Evolutionary conservation across 2,329 filamentous ascomycete genomes (phyloP).

Genomic region (Venturia pyrina): DNA sequence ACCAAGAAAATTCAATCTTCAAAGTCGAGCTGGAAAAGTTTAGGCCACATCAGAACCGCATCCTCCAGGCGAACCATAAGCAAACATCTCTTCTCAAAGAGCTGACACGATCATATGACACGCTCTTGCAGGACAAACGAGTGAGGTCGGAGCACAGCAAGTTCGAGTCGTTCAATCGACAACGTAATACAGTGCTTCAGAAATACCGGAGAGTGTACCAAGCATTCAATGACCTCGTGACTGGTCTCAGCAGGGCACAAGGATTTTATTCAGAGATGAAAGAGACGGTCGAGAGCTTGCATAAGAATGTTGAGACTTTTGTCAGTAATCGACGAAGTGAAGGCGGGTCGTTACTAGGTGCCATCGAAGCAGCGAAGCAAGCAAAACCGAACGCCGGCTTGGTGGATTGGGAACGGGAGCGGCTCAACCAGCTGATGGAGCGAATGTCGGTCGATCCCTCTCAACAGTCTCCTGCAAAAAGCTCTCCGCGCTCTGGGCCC

Average conservation of each 20-base stretch:
- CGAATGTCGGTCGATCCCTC: conserved; percentile 72
- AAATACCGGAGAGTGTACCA: conserved; percentile 89
- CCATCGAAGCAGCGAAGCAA: conserved; percentile 71
- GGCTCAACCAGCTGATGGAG: conserved; percentile 85
- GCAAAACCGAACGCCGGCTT: conserved; percentile 46
- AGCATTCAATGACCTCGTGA: conserved; percentile 80
- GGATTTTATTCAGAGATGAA: conserved; percentile 94
- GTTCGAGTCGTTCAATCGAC: conserved; percentile 79
- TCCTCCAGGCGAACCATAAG: conserved; percentile 91
- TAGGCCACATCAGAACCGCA: conserved; percentile 77
- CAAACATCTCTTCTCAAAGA: conserved; percentile 93
- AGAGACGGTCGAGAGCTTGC: conserved; percentile 80
- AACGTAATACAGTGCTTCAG: conserved; percentile 68
- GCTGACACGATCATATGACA: conserved; percentile 75
- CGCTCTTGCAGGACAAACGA: conserved; percentile 83
- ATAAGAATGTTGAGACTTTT: conserved; percentile 95
- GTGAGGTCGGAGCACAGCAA: conserved; percentile 91
- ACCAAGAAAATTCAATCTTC: conserved; percentile 86
- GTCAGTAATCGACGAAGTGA: conserved; percentile 90
- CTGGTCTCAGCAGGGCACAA: conserved; percentile 78
- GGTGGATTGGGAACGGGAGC: conserved; percentile 77
- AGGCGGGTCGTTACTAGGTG: conserved; percentile 76
- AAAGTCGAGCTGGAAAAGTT: conserved; percentile 97
- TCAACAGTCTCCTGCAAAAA: conserved; percentile 22
- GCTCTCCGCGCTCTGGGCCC: conserved; percentile 18